Evolutionary conservation across 2,329 filamentous ascomycete species (phyloP), one percentile per base, ranked within the genome.

Genomic region (Colletotrichum shisoi): DNA sequence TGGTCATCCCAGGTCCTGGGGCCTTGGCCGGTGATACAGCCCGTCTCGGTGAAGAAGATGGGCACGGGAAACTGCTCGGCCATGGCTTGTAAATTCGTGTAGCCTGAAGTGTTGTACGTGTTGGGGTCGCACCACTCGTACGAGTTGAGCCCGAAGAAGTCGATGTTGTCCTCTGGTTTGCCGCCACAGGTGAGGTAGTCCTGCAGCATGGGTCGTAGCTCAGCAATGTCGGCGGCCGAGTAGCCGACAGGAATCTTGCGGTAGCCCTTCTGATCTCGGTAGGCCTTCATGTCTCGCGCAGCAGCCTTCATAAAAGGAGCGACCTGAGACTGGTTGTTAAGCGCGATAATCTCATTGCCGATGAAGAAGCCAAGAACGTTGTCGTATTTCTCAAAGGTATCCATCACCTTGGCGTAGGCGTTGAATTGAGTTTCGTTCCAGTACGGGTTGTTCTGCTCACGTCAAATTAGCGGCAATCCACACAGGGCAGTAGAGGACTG

Each of bases 1-100:
- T 95, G 91, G 74, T 96, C 90, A 27, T 83, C 82, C 74, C 91
- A 93, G 1, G 83, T 79, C 49, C 90, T 85, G 0, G 89, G 88
- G 1, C 80, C 79, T 1, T 83, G 82, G 6, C 71, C 71, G 0
- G 81, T 83, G 75, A 91, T 94, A 84, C 93, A 96, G 66, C 93
- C 93, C 3, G 92, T 95, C 79, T 96, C 93, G 40, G 91, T 94
- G 79, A 96, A 92, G 83, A 93, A 94, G 73, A 95, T 92, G 21
- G 92, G 93, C n/a, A 96, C 87, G 53, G 88, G 89, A 77, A 93
- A 94, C 72, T 86, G 78, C 44, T 84, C 84, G 6, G 91, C 88
- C 70, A 90, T 88, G 60, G 82, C 77, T 76, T 93, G 84, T 34
- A 96, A 86, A 69, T 82, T 82, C 53, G 81, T 74, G 79, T 96